phyloP scores from a whole-genome alignment of 176 grass and related monocot species.

The Luzula sylvatica region DNA sequence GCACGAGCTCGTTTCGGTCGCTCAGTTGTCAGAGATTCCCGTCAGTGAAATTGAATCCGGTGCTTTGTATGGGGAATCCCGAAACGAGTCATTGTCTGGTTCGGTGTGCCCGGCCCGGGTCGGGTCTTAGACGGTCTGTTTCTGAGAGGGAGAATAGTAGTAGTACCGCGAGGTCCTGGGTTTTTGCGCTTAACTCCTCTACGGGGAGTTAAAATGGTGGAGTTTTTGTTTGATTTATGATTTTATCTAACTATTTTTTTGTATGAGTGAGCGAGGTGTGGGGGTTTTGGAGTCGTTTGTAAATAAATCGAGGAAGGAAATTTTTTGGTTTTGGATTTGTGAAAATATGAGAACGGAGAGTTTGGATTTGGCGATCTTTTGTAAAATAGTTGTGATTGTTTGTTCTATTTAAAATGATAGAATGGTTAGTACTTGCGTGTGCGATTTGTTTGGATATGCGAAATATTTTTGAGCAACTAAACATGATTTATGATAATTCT shows the following conservation, averaged over 20 bases:
- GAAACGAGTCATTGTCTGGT: constrained; percentile 61
- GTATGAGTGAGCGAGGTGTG: not conserved
- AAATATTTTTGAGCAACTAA: too few species aligned
- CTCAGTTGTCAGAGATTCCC: constrained; percentile 84
- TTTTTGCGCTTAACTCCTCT: constrained; percentile 37
- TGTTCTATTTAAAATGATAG: too few species aligned
- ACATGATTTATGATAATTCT: too few species aligned
- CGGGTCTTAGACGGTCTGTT: constrained; percentile 38
- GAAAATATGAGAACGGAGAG: not conserved
- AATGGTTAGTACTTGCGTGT: too few species aligned
- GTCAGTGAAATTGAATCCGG: constrained; percentile 51
- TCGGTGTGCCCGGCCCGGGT: constrained; percentile 51
- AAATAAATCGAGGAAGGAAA: not conserved
- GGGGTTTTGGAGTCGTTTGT: constrained; percentile 1
- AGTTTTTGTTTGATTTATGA: too few species aligned
- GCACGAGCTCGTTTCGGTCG: constrained; percentile 61
- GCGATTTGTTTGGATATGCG: too few species aligned
- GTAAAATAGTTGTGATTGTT: not conserved
- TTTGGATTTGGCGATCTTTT: not conserved
- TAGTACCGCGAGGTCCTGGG: constrained; percentile 45
- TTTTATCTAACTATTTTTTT: constrained; percentile 17
- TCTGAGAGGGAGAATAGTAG: constrained; percentile 64
- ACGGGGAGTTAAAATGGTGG: constrained; percentile 23
- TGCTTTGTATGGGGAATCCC: constrained; percentile 62
- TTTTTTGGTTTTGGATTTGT: not conserved